Base-by-base conservation (phyloP, 257 asterid species). In the Cynanchum wilfordii region DNA sequence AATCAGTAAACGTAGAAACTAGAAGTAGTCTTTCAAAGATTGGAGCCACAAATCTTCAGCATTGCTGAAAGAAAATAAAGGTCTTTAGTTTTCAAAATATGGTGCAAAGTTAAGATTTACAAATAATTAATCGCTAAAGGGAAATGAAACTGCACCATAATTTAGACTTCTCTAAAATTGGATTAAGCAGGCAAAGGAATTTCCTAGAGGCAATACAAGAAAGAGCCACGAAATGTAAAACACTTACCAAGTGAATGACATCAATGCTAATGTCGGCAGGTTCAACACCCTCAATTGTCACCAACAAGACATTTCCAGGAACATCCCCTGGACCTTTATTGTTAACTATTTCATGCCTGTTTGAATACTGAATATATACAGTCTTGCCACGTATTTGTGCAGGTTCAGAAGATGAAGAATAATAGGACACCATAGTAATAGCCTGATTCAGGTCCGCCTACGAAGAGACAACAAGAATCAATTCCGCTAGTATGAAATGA, bases 391-490 rank as follows among this genome's bases (percentile, higher is more conserved):
- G 93, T 73, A 91, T 76, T 67, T 87, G 89, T 65, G 93, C 95
- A 71, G 97, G 96, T 78, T 91, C 97, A 45, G 97, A 86, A 67
- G 96, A 83, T 5, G 95, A 91, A 29, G 93, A 90, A 64, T 84
- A 89, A 79, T 91, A 91, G 8, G 87, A 52, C n/a, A 87, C 97
- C 97, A 91, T 91, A 77, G 79, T 85, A 70, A 89, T 88, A 36
- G 95, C 97, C 84, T 91, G 97, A 82, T 87, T 89, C 78, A 88
- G 93, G 59, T 91, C 96, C 16, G 73, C 88, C 96, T 91, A 90
- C 81, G 84, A 62, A 77, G 3, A 6, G 74, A 72, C 54, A 4
- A 7, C 33, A 38, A 49, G 45, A 24, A 30, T n/a, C 40, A 4
- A 40, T 11, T 33, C 54, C 22, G 55, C 36, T n/a, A 47, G 25